Conservation (phyloP, 2,329 filamentous ascomycete species). For the Beauveria brongniartii region DNA sequence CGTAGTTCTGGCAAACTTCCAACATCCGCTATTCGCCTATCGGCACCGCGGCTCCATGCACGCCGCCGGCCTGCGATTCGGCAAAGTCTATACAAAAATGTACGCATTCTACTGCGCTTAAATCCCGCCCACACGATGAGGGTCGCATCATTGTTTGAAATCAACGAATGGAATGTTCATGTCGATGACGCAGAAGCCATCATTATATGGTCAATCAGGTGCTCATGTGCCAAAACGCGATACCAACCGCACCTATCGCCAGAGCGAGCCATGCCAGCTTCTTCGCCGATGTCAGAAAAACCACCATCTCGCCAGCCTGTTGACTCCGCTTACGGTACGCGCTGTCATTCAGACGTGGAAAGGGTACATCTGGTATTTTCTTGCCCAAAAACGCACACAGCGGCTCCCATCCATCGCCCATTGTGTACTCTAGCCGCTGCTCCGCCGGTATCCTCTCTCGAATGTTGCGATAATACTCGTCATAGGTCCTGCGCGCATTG, state of each 20-base stretch:
- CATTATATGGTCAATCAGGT: too few species aligned
- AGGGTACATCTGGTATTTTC: conserved; percentile 19
- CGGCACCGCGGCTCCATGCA: too few species aligned
- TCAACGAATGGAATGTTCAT: too few species aligned
- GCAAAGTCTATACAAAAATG: too few species aligned
- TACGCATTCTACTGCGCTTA: too few species aligned
- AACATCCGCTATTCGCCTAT: too few species aligned
- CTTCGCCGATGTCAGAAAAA: neutral
- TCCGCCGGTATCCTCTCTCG: conserved; percentile 16
- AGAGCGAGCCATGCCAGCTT: neutral
- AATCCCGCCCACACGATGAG: too few species aligned
- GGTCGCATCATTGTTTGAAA: too few species aligned
- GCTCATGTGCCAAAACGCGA: neutral
- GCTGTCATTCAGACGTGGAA: conserved; percentile 22
- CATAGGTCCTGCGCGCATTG: conserved; percentile 17
- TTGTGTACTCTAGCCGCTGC: conserved; percentile 21
- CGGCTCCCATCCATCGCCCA: conserved; percentile 25
- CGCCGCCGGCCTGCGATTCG: too few species aligned
- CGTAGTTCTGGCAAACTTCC: too few species aligned
- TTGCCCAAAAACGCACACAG: conserved; percentile 27
- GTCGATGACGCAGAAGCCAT: too few species aligned
- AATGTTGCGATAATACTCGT: conserved; percentile 20
- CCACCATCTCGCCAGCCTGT: neutral
- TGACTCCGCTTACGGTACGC: neutral
- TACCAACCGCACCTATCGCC: neutral